Conservation (phyloP, 2,329 filamentous ascomycete species). For the Tetracladium maxilliforme region DNA sequence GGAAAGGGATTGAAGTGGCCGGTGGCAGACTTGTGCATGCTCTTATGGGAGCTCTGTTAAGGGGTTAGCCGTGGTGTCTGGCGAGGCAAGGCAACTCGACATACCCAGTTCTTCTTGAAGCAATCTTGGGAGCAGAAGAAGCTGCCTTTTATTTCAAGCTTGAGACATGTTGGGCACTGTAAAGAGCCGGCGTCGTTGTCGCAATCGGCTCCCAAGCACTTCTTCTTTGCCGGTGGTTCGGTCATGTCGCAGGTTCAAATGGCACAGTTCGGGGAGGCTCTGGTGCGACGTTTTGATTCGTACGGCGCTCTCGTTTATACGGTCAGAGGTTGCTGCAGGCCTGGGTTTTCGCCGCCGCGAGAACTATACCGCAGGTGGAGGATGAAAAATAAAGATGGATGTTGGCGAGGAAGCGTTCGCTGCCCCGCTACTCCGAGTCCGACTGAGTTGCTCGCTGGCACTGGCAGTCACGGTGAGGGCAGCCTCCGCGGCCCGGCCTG, state of each 20-base stretch:
- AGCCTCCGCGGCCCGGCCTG: no score
- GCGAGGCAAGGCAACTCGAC: slow-evolving; percentile 10
- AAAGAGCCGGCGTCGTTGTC: slow-evolving; percentile 71
- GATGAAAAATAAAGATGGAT: no score
- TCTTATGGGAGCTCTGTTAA: slow-evolving; percentile 64
- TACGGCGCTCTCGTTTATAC: no score
- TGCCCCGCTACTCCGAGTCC: no score
- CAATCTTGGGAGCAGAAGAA: slow-evolving; percentile 98
- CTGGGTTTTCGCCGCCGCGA: no score
- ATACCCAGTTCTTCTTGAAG: slow-evolving; percentile 97
- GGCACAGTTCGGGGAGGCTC: slow-evolving; percentile 4
- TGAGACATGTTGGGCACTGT: slow-evolving; percentile 91
- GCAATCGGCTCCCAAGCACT: slow-evolving; percentile 74
- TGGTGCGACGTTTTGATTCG: slow-evolving; percentile 2
- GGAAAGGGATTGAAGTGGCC: slow-evolving; percentile 89
- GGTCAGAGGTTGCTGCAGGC: no score
- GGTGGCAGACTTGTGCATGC: slow-evolving; percentile 76
- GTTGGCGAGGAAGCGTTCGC: no score
- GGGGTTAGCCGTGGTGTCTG: slow-evolving; percentile 5
- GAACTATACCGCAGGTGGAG: no score
- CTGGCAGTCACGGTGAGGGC: no score
- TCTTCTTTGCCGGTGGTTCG: slow-evolving; percentile 41
- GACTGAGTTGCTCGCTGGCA: no score
- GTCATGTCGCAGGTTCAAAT: no score
- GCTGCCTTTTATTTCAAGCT: slow-evolving; percentile 73